Evolutionary conservation across 2,329 filamentous ascomycete genomes (phyloP), one percentile per base, ranked within the genome.

Genomic region (Trichophyton mentagrophytes): DNA sequence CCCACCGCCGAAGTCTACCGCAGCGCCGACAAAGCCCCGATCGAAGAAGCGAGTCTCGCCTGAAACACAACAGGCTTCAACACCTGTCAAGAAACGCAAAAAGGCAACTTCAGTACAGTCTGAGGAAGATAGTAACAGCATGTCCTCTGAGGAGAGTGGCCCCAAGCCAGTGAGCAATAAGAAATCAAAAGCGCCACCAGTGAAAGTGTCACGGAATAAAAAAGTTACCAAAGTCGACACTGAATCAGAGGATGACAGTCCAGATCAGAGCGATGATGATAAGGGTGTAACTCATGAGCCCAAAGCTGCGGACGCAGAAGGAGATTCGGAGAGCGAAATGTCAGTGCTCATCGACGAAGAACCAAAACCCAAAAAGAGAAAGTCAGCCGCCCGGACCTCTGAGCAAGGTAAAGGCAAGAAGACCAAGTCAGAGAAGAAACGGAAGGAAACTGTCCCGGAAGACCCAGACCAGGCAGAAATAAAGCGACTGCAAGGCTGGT

Each of bases 401-500:
- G 38, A 7, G 17, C 65, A 33, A 59, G 67, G 44, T 64, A 71
- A 64, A 69, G 71, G 61, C 61, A 58, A 40, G 70, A 71, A 71
- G 63, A 73, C 70, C 58, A 60, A 67, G 5, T 60, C 69, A 15
- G 64, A 71, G 1, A 63, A 69, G 59, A 74, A 76, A 67, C 59
- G 71, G 15, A 80, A 79, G 63, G 20, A 73, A 17, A 78, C 79
- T 62, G 67, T 75, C n/a, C 68, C 78, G 7, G 66, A 76, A 1
- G 78, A 85, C 17, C 82, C 86, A 0, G 82, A 90, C 63, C 84
- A 89, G 62, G 85, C 82, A 2, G 88, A 95, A 71, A 87, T 96
- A 70, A 97, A 96, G 73, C 87, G 85, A 57, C 79, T 97, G 2
- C 92, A 97, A 74, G 83, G 85, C 7, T 90, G 92, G 73, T 81